These are phyloP conservation scores for Pseudocercospora fuligena DNA, from an alignment of 2,329 filamentous ascomycete species.

Conservation along the genomic window DNA sequence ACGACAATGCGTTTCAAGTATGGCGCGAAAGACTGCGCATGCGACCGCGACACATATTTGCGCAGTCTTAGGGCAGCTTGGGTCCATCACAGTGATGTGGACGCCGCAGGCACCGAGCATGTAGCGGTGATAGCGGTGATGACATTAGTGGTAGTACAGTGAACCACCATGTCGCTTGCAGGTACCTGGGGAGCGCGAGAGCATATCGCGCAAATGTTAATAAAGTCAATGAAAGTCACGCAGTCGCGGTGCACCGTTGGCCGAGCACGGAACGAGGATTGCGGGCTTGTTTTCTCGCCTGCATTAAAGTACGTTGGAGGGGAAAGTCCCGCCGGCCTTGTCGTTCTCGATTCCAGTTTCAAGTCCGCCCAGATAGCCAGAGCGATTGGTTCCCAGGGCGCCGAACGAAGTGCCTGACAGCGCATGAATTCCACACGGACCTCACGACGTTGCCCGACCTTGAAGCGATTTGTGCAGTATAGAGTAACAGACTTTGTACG, in stretches of 20 bases:
- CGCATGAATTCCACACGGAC: not conserved
- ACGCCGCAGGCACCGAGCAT: not conserved
- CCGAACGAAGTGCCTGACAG: not conserved
- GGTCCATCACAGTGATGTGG: not conserved
- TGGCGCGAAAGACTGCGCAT: not conserved
- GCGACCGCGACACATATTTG: not conserved
- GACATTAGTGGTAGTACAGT: not conserved
- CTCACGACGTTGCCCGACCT: not conserved
- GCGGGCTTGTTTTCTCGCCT: slow-evolving; percentile 6
- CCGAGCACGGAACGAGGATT: slow-evolving; percentile 10
- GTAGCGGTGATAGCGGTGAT: not conserved
- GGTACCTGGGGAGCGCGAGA: not conserved
- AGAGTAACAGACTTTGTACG: not conserved
- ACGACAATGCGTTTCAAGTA: slow-evolving; percentile 14
- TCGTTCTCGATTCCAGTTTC: slow-evolving; percentile 9
- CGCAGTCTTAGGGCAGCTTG: not conserved
- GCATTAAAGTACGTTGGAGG: slow-evolving; percentile 5
- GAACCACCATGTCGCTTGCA: not conserved
- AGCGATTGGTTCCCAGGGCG: slow-evolving; percentile 1
- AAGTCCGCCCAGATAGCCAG: not conserved
- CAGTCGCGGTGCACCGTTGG: slow-evolving; percentile 1
- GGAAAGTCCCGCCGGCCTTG: slow-evolving; percentile 4
- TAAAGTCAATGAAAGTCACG: slow-evolving; percentile 8
- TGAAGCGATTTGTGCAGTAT: not conserved
- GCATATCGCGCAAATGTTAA: slow-evolving; percentile 9